Evolutionary conservation across 768 basidiomycete species (phyloP).

Genomic region (Mrakia gelida): DNA sequence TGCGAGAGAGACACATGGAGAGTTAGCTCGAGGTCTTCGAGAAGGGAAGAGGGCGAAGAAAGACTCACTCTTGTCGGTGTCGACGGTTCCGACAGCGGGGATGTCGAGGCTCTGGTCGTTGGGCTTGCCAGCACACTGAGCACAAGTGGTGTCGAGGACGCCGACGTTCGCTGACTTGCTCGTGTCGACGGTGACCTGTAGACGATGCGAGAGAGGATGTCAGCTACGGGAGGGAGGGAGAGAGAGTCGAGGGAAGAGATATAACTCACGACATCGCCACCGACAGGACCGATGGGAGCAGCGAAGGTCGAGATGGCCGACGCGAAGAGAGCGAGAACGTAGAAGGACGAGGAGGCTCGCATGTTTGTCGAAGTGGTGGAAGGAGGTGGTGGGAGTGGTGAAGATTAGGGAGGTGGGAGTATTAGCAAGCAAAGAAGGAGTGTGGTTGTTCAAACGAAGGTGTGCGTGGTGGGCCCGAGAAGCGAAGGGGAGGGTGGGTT

Average conservation of each 20-base stretch:
- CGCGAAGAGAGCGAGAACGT: not conserved
- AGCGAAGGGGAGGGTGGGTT: not conserved
- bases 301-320: not conserved
- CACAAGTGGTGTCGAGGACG: not conserved
- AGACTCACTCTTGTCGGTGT: conserved; percentile 10
- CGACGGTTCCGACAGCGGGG: not conserved
- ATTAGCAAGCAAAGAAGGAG: not conserved
- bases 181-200: conserved; percentile 5
- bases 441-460: not conserved
- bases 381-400: not conserved
- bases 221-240: not conserved
- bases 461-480: not conserved
- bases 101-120: conserved; percentile 6
- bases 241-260: not conserved
- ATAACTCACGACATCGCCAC: not conserved
- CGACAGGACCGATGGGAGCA: not conserved
- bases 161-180: conserved; percentile 8
- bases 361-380: not conserved
- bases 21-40: not conserved
- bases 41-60: not conserved
- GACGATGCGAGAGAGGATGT: not conserved
- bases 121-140: not conserved
- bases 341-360: not conserved
- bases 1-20: not conserved
- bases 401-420: not conserved